A percentile compares a stretch with the other conserved stretches of the same genome.
phyloP scores from a whole-genome alignment of 2,329 filamentous ascomycete genomes.

The Colletotrichum incanum region DNA sequence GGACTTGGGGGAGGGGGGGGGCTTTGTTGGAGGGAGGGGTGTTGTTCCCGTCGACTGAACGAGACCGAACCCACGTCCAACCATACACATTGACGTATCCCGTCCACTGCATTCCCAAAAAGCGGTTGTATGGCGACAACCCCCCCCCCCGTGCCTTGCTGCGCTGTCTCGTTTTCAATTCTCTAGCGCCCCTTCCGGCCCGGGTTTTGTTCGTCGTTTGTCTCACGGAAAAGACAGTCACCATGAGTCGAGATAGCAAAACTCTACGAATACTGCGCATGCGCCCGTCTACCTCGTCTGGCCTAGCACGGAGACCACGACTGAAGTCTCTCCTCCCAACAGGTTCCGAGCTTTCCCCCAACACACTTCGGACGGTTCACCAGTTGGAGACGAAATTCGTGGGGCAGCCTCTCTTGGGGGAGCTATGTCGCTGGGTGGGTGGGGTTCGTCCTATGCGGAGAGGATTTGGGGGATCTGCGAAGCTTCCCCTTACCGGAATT shows the following conservation, averaged over 20 bases:
- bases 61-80: not conserved
- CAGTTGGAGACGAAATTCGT: constrained; percentile 35
- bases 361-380: constrained; percentile 29
- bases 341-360: constrained; percentile 36
- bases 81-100: not conserved
- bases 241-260: not conserved
- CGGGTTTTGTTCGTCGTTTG: constrained; percentile 41
- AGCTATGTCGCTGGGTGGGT: not conserved
- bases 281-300: constrained; percentile 23
- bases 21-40: not conserved
- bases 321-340: constrained; percentile 25
- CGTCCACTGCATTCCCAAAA: constrained; percentile 2
- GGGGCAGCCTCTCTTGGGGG: constrained; percentile 18
- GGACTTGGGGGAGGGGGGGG: not conserved
- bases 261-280: constrained; percentile 6
- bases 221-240: constrained; percentile 10
- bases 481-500: constrained; percentile 2
- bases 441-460: constrained; percentile 35
- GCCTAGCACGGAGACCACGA: constrained; percentile 1
- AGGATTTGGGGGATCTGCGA: constrained; percentile 30
- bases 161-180: constrained; percentile 1
- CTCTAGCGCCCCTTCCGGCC: constrained; percentile 26
- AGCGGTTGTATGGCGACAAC: not conserved
- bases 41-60: not conserved
- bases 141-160: not conserved